Percentiles rank a stretch among this genome's conserved stretches.
phyloP scores from a whole-genome alignment of 306 rosid species.

The Vigna angularis region DNA sequence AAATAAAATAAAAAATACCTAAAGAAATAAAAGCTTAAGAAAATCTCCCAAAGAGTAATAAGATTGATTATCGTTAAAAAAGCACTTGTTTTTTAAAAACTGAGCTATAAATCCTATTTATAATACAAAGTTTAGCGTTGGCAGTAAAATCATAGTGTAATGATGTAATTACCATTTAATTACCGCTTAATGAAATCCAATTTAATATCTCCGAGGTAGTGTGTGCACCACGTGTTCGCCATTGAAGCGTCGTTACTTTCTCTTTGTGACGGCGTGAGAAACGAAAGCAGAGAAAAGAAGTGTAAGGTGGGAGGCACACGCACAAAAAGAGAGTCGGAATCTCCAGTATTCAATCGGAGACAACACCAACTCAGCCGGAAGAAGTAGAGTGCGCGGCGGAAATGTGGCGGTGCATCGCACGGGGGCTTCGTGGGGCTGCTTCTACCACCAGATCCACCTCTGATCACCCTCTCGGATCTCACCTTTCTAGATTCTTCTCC shows the following conservation, averaged over 20 bases:
- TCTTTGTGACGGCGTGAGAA: constrained; percentile 16
- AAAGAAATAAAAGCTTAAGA: too few species aligned
- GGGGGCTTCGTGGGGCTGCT: constrained; percentile 65
- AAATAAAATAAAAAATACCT: too few species aligned
- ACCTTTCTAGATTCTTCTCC: constrained; percentile 70
- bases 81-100: too few species aligned
- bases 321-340: neutral
- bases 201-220: neutral
- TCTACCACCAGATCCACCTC: constrained; percentile 59
- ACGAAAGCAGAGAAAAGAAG: neutral
- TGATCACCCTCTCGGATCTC: constrained; percentile 63
- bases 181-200: neutral
- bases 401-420: constrained; percentile 93
- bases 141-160: neutral
- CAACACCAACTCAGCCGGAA: neutral
- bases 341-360: constrained; percentile 2
- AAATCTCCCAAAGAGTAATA: too few species aligned
- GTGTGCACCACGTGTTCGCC: neutral
- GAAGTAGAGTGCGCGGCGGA: neutral
- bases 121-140: too few species aligned
- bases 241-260: neutral
- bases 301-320: constrained; percentile 1
- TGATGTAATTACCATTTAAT: neutral
- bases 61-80: too few species aligned
- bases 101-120: too few species aligned